Percentiles rank a stretch among this genome's conserved stretches.
Evolutionary conservation across 2,329 filamentous ascomycete genomes (phyloP).

Genomic region (Pyrenophora teres): DNA sequence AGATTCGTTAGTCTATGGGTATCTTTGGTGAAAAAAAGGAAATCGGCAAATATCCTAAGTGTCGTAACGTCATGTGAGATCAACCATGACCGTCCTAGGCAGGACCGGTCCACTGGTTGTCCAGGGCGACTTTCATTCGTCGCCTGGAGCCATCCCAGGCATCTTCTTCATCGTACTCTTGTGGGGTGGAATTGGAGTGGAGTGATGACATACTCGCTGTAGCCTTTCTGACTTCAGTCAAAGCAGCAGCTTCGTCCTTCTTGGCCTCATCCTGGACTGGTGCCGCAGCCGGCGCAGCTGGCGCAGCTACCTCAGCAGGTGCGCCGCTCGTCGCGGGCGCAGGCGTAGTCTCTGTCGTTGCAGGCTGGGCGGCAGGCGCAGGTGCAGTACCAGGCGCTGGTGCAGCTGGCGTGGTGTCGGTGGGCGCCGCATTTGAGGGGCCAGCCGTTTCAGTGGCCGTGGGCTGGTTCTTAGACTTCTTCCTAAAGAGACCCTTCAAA

Average conservation of each 20-base stretch:
- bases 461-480: slow-evolving; percentile 41
- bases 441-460: slow-evolving; percentile 34
- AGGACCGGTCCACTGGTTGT: slow-evolving; percentile 16
- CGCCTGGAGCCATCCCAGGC: slow-evolving; percentile 28
- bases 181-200: slow-evolving; percentile 11
- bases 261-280: slow-evolving; percentile 27
- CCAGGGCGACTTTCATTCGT: slow-evolving; percentile 22
- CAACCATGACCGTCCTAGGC: slow-evolving; percentile 2
- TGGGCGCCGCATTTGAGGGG: slow-evolving; percentile 35
- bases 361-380: slow-evolving; percentile 17
- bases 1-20: slow-evolving; percentile 30
- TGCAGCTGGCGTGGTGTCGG: slow-evolving; percentile 41
- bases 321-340: not conserved
- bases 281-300: slow-evolving; percentile 26
- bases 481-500: slow-evolving; percentile 46
- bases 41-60: slow-evolving; percentile 4
- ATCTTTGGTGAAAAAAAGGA: slow-evolving; percentile 18
- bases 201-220: slow-evolving; percentile 41
- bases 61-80: slow-evolving; percentile 2
- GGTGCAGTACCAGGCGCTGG: slow-evolving; percentile 36
- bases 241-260: slow-evolving; percentile 35
- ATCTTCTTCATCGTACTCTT: slow-evolving; percentile 12
- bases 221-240: slow-evolving; percentile 41
- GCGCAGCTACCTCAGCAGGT: slow-evolving; percentile 18
- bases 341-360: slow-evolving; percentile 16